Percentiles rank a stretch among this genome's conserved stretches.
These are phyloP conservation scores for Starmerella tilneyi DNA, from an alignment of 805 yeast genomes.

Conservation along the genomic window DNA sequence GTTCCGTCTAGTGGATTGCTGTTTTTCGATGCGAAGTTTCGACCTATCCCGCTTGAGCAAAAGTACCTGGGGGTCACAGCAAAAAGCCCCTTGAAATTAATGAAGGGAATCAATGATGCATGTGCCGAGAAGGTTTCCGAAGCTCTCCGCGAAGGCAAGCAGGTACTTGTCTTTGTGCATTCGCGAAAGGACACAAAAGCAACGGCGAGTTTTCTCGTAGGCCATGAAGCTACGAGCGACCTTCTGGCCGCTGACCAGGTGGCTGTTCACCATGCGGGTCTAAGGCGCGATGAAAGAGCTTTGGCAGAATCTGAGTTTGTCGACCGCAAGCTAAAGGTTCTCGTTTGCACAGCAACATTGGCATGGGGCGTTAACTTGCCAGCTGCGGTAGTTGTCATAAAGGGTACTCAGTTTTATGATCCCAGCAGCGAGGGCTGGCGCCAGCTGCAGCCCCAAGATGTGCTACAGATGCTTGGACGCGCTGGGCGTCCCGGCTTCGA, in stretches of 20 bases:
- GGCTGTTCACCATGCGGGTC: slow-evolving; percentile 85
- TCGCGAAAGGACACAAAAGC: slow-evolving; percentile 89
- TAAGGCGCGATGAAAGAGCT: slow-evolving; percentile 79
- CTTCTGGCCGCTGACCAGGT: slow-evolving; percentile 36
- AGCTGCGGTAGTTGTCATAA: slow-evolving; percentile 91
- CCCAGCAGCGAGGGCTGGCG: slow-evolving; percentile 87
- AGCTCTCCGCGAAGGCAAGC: slow-evolving; percentile 45
- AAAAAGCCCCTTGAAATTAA: slow-evolving; percentile 62
- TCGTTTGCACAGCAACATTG: slow-evolving; percentile 92
- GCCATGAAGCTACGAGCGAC: slow-evolving; percentile 29
- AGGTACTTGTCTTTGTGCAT: slow-evolving; percentile 83
- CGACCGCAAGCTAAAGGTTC: slow-evolving; percentile 71
- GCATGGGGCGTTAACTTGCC: slow-evolving; percentile 99
- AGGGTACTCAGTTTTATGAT: slow-evolving; percentile 88
- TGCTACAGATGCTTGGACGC: slow-evolving; percentile 93
- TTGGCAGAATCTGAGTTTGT: slow-evolving; percentile 75
- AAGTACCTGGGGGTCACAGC: slow-evolving; percentile 83
- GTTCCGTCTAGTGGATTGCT: slow-evolving; percentile 54
- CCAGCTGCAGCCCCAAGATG: slow-evolving; percentile 88
- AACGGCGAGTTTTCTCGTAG: slow-evolving; percentile 61
- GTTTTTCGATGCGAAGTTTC: slow-evolving; percentile 67
- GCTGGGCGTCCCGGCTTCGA: slow-evolving; percentile 97
- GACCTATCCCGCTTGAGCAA: slow-evolving; percentile 91
- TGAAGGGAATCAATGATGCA: slow-evolving; percentile 79
- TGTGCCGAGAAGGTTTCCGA: slow-evolving; percentile 74